These are phyloP conservation scores for Diaporthe amygdali DNA, from an alignment of 2,329 filamentous ascomycete genomes.

Conservation along the genomic window DNA sequence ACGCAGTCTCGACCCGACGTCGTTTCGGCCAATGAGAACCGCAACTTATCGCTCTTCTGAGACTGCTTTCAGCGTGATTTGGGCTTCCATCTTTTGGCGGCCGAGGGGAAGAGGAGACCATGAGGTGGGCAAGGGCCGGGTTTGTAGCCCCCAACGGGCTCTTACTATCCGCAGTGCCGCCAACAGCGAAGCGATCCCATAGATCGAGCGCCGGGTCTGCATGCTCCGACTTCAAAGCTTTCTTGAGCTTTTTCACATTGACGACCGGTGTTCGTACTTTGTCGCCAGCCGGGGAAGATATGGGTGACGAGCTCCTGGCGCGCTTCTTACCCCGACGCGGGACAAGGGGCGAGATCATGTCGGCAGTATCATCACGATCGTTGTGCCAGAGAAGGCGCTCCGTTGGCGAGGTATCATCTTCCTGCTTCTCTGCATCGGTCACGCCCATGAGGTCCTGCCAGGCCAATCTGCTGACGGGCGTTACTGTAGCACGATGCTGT, in stretches of 20 bases:
- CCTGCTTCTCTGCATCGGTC: conserved; percentile 46
- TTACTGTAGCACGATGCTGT: conserved; percentile 31
- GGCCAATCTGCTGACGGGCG: conserved; percentile 57
- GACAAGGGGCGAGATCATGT: conserved; percentile 53
- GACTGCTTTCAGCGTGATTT: conserved; percentile 48
- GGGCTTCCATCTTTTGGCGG: conserved; percentile 50
- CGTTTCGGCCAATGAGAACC: conserved; percentile 76
- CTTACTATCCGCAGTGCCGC: conserved; percentile 46
- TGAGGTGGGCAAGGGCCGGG: conserved; percentile 66
- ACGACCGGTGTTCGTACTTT: conserved; percentile 51
- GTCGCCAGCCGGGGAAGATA: conserved; percentile 66
- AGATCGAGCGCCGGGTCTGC: conserved; percentile 76
- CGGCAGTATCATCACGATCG: conserved; percentile 46
- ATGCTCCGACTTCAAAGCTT: conserved; percentile 68
- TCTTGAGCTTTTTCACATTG: conserved; percentile 63
- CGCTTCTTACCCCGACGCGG: conserved; percentile 66
- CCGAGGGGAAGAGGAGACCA: conserved; percentile 74
- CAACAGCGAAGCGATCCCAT: conserved; percentile 76
- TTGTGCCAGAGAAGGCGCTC: conserved; percentile 68
- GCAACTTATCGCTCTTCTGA: conserved; percentile 72
- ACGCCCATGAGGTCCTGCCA: conserved; percentile 64
- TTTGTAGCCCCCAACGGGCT: conserved; percentile 54
- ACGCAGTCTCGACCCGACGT: conserved; percentile 59
- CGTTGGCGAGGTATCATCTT: conserved; percentile 59
- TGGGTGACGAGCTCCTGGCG: conserved; percentile 75